Evolutionary conservation across 768 basidiomycete genomes (phyloP).

Genomic region (Podaxis mareebaensis): DNA sequence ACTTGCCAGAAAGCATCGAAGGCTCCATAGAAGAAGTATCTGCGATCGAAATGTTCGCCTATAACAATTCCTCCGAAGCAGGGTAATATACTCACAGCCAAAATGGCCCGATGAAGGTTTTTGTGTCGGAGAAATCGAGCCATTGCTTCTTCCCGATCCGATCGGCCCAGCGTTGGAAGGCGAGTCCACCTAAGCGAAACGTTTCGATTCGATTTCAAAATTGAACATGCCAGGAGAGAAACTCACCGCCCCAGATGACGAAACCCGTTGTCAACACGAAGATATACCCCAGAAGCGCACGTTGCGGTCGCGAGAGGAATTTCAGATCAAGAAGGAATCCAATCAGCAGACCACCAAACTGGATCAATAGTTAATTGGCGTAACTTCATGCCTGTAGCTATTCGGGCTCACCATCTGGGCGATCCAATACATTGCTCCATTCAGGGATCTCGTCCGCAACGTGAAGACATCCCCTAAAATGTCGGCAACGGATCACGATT

Average conservation of each 20-base stretch:
- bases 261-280: slow-evolving; percentile 28
- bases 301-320: slow-evolving; percentile 28
- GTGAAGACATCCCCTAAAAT: slow-evolving; percentile 27
- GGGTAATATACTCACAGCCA: slow-evolving; percentile 24
- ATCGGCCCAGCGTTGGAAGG: slow-evolving; percentile 30
- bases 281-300: slow-evolving; percentile 26
- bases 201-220: background rate
- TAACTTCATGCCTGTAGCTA: background rate
- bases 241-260: slow-evolving; percentile 28
- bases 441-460: slow-evolving; percentile 28
- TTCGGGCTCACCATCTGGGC: slow-evolving; percentile 27
- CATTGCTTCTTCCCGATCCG: slow-evolving; percentile 25
- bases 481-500: background rate
- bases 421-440: slow-evolving; percentile 32
- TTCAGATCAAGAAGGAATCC: slow-evolving; percentile 29
- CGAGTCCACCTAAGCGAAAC: slow-evolving; percentile 23
- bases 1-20: slow-evolving; percentile 33
- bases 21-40: slow-evolving; percentile 31
- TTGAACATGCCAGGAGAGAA: background rate
- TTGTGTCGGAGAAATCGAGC: slow-evolving; percentile 26
- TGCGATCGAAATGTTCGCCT: slow-evolving; percentile 7
- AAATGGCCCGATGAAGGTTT: slow-evolving; percentile 27
- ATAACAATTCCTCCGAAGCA: background rate
- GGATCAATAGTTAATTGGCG: background rate
- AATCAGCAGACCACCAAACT: slow-evolving; percentile 28